Base-by-base conservation (phyloP, 2,329 filamentous ascomycete genomes). In the Cylindrodendrum hubeiense region DNA sequence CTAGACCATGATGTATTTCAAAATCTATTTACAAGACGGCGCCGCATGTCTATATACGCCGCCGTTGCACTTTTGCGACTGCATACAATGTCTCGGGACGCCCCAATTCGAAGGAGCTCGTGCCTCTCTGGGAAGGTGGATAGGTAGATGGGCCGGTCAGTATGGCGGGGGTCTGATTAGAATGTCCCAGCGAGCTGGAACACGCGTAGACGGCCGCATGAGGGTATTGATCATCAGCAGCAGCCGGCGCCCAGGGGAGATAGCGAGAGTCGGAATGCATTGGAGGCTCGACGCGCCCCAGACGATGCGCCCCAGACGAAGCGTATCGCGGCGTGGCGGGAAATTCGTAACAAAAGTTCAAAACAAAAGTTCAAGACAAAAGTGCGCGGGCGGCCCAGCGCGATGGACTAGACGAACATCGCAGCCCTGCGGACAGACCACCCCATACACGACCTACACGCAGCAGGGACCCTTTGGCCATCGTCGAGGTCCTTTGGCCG, bases 101-200 rank as follows among this genome's bases (percentile, higher is more conserved):
- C 30, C 19, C 12, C n/a, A 6, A n/a, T 33, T 33, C 4, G 12
- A 28, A 15, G n/a, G 26, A 50, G 47, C 47, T 50, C 28, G 28
- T 50, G 47, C 26, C 47, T 33, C 26, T 22, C 47, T 13, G 47
- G 47, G 47, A 50, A 50, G 47, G 47, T 50, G 28, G 47, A 13
- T 50, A 21, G 30, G 17, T 21, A 12, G n/a, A 50, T 33, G 28
- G 47, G 47, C 19, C 28, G 47, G 26, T 50, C n/a, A 19, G 13
- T 13, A 33, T 15, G 10, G 47, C 47, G 26, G 47, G 28, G 28
- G n/a, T 50, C 28, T 15, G 47, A 33, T 33, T 34, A 21, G 26
- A 19, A 21, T 3, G n/a, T 21, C n/a, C 26, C 28, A 15, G 28
- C 10, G n/a, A 13, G 26, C 28, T 33, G 47, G 30, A 15, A 33